Evolutionary conservation across 176 grass and related monocot species (phyloP).

Genomic region (Phragmites australis): DNA sequence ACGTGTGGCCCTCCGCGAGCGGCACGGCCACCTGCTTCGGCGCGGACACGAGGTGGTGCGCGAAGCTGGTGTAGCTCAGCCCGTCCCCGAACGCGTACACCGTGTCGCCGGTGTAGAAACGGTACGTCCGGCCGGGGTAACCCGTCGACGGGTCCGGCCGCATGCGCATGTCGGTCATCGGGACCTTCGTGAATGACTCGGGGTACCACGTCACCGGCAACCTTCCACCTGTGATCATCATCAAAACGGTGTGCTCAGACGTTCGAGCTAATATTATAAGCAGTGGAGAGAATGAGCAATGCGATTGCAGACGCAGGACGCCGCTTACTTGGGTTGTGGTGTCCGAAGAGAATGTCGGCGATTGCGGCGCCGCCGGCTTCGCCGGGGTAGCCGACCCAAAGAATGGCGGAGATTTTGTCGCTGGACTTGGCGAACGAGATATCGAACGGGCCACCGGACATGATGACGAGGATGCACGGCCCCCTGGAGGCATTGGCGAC

Average conservation of each 20-base stretch:
- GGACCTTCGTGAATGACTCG: slow-evolving; percentile 54
- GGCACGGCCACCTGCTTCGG: slow-evolving; percentile 56
- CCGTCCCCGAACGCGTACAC: slow-evolving; percentile 88
- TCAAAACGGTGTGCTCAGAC: neutral
- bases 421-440: slow-evolving; percentile 61
- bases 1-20: slow-evolving; percentile 70
- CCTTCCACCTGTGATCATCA: slow-evolving; percentile 57
- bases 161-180: slow-evolving; percentile 93
- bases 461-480: slow-evolving; percentile 85
- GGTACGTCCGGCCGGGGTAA: slow-evolving; percentile 85
- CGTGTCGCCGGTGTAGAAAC: slow-evolving; percentile 84
- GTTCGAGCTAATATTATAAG: neutral
- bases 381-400: slow-evolving; percentile 93
- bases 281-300: neutral
- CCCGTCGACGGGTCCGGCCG: slow-evolving; percentile 58
- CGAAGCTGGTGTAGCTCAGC: slow-evolving; percentile 78
- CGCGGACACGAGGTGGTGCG: slow-evolving; percentile 55
- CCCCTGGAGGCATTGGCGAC: slow-evolving; percentile 69
- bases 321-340: slow-evolving; percentile 70
- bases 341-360: slow-evolving; percentile 80
- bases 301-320: neutral
- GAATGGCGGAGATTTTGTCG: slow-evolving; percentile 63
- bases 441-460: slow-evolving; percentile 88
- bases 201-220: slow-evolving; percentile 97
- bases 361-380: slow-evolving; percentile 82